phyloP scores from a whole-genome alignment of 2,329 filamentous ascomycete species.

The Fusarium sp. region DNA sequence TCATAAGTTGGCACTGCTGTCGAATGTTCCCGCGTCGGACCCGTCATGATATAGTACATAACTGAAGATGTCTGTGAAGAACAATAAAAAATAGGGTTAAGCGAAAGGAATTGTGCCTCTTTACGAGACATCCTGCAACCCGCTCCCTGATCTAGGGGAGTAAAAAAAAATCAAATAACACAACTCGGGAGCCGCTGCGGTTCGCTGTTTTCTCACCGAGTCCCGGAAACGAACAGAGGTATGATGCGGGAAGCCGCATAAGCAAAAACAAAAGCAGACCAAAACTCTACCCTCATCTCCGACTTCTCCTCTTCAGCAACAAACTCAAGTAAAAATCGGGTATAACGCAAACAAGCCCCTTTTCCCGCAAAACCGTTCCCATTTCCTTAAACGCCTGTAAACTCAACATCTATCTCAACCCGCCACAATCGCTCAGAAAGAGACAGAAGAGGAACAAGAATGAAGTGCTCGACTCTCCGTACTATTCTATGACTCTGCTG shows the following conservation, averaged over 20 bases:
- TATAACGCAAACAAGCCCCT: constrained; percentile 48
- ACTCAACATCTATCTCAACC: constrained; percentile 26
- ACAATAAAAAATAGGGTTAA: constrained; percentile 11
- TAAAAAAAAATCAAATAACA: constrained; percentile 29
- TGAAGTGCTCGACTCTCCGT: background rate
- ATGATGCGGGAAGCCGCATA: constrained; percentile 31
- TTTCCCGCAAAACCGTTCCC: constrained; percentile 33
- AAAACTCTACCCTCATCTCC: constrained; percentile 22
- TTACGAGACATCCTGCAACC: constrained; percentile 25
- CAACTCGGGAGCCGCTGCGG: constrained; percentile 28
- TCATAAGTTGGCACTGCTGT: constrained; percentile 1
- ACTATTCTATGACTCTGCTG: constrained; percentile 29
- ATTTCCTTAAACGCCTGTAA: constrained; percentile 33
- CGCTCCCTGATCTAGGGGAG: constrained; percentile 16
- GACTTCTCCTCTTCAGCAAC: constrained; percentile 24
- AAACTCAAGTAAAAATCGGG: constrained; percentile 47
- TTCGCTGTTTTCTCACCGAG: constrained; percentile 26
- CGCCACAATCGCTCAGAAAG: constrained; percentile 15
- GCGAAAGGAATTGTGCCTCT: constrained; percentile 18
- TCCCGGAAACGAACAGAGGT: constrained; percentile 31
- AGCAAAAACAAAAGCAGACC: constrained; percentile 29
- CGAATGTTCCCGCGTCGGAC: constrained; percentile 4
- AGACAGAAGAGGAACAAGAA: background rate
- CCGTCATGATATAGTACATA: constrained; percentile 39
- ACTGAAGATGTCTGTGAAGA: constrained; percentile 16